Percentiles rank a stretch among this genome's conserved stretches.
These are phyloP conservation scores for Blumeria graminis DNA, from an alignment of 2,329 filamentous ascomycete species.

Conservation along the genomic window DNA sequence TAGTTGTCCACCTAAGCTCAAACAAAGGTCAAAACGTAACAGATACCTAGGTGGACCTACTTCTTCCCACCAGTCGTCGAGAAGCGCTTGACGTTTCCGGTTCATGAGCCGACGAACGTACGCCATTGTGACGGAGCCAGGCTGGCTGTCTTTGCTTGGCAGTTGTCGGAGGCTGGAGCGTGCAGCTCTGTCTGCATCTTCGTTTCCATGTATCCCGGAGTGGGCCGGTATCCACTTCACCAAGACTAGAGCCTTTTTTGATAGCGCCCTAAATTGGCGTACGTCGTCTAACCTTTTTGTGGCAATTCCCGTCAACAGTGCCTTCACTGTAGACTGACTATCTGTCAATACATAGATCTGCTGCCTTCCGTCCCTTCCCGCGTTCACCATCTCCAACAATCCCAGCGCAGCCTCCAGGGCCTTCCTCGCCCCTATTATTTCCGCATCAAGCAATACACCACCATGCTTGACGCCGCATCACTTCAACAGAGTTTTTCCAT, in stretches of 20 bases:
- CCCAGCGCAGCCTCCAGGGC: background rate
- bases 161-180: background rate
- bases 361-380: background rate
- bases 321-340: background rate
- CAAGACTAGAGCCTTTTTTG: background rate
- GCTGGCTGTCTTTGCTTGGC: background rate
- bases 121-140: background rate
- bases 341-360: background rate
- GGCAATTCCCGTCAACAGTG: background rate
- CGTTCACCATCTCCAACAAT: background rate
- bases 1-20: no score
- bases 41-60: no score
- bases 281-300: background rate
- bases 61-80: no score
- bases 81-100: no score
- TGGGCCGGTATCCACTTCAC: background rate
- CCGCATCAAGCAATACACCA: background rate
- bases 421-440: background rate
- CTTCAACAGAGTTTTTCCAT: background rate
- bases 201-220: background rate
- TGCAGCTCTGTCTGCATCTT: background rate
- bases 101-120: no score
- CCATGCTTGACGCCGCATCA: background rate
- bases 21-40: no score
- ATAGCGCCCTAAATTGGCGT: background rate